Percentiles rank a stretch among this genome's conserved stretches.
Evolutionary conservation across 768 basidiomycete genomes (phyloP).

Genomic region (Coprinellus micaceus): DNA sequence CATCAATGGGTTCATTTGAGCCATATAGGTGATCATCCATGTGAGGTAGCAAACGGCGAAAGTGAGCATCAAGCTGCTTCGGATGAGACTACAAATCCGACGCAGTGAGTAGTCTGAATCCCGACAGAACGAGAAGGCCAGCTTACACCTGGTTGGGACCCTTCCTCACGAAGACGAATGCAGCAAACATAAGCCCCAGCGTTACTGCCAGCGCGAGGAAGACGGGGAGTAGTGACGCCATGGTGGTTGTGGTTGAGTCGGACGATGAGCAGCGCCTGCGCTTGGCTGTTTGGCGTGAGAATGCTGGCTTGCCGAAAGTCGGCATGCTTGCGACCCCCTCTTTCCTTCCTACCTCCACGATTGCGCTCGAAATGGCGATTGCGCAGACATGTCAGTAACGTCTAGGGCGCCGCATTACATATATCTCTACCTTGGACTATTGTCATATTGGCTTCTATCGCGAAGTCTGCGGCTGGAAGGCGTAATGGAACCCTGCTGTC

Average conservation of each 20-base stretch:
- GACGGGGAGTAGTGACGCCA: constrained; percentile 71
- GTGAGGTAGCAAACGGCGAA: constrained; percentile 86
- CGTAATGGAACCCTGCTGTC: no score
- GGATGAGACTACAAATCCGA: constrained; percentile 61
- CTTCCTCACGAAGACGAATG: constrained; percentile 74
- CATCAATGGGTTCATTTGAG: constrained; percentile 88
- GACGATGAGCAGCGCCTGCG: neutral
- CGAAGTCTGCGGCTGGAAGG: no score
- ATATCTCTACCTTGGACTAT: no score
- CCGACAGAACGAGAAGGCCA: neutral
- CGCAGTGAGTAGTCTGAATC: neutral
- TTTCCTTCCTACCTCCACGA: no score
- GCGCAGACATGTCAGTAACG: no score
- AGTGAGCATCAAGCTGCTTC: constrained; percentile 75
- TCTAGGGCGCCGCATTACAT: no score
- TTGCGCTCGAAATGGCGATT: no score
- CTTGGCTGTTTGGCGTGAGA: neutral
- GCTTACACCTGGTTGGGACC: constrained; percentile 89
- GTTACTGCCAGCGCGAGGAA: constrained; percentile 64
- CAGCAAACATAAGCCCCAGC: constrained; percentile 56
- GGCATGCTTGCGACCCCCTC: no score
- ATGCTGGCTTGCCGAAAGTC: neutral
- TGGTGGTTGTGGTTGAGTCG: constrained; percentile 23
- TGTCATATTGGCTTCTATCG: no score
- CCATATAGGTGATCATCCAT: constrained; percentile 97